Evolutionary conservation across 441 rosid species (phyloP), one percentile per base, ranked within the genome.

Genomic region (Gossypium schwendimanii): DNA sequence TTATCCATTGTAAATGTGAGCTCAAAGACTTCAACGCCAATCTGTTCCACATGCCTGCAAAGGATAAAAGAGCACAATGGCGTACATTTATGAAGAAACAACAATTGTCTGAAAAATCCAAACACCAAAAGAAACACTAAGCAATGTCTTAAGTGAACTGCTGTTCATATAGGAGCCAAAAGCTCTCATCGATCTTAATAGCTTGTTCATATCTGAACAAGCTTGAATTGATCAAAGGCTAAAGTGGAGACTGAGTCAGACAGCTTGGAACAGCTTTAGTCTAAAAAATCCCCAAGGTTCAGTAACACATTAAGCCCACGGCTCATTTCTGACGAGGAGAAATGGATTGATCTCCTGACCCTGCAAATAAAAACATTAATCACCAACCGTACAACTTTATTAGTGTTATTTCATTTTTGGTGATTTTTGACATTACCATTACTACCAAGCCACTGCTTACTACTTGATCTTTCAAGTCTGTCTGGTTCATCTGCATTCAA

Each of bases 31-130:
- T 69, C 71, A 84, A 82, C 80, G 81, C 84, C 86, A 78, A 73
- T 80, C 74, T 47, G 54, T 83, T 80, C 75, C 77, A 82, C 65
- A 83, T 64, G 87, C 97, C 98, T 91, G 95, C 93, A 92, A 85
- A 80, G 84, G 81, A 85, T 78, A 75, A 79, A 63, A 84, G 81
- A 82, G 83, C 81, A 84, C 69, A 82, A 80, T 73, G 61, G 79
- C 76, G 71, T 81, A 77, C 71, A 81, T 82, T 86, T 77, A 87
- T 79, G 81, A 84, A 82, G 78, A 70, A 80, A 84, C 79, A 81
- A 72, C 59, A 63, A 82, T 73, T 73, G 70, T 76, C 75, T 75
- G 80, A 75, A 85, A 80, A 72, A 73, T 77, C 82, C 73, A 62
- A 82, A 64, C 71, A 79, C 83, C 86, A 81, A 79, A 80, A 81